Percentiles rank a stretch among this genome's conserved stretches.
These are phyloP conservation scores for Fusarium kyushuense DNA, from an alignment of 2,329 filamentous ascomycete species.

Conservation along the genomic window DNA sequence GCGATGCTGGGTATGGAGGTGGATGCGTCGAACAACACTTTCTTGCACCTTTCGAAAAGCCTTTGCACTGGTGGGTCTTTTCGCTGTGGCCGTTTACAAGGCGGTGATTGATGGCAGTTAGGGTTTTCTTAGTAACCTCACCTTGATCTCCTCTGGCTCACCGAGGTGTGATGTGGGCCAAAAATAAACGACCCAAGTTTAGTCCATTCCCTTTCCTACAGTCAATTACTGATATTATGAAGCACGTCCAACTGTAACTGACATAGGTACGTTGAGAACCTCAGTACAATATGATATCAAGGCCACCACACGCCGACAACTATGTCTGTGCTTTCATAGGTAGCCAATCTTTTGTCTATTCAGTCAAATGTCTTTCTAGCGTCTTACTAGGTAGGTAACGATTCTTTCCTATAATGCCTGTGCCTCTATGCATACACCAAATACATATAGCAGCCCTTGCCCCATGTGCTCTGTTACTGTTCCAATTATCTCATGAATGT, in stretches of 20 bases:
- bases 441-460: constrained; percentile 9
- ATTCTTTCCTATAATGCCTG: constrained; percentile 9
- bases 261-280: background rate
- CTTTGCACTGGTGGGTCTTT: constrained; percentile 38
- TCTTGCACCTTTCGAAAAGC: constrained; percentile 46
- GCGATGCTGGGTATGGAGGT: constrained; percentile 51
- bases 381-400: constrained; percentile 13
- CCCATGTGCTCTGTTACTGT: constrained; percentile 5
- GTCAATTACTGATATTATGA: too few relatives aligned
- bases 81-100: background rate
- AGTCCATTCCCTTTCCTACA: too few relatives aligned
- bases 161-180: background rate
- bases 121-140: background rate
- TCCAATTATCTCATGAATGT: constrained; percentile 27
- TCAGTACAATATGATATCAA: too few relatives aligned
- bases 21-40: constrained; percentile 47
- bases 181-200: background rate
- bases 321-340: background rate
- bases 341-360: constrained; percentile 39
- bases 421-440: constrained; percentile 23
- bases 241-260: background rate
- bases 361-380: constrained; percentile 19
- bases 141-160: background rate
- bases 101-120: constrained; percentile 18
- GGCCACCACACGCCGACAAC: too few relatives aligned